A percentile compares a stretch with the other conserved stretches of the same genome.
Evolutionary conservation across 805 yeast genomes (phyloP).

Genomic region (Diddensiella santjacobensis): DNA sequence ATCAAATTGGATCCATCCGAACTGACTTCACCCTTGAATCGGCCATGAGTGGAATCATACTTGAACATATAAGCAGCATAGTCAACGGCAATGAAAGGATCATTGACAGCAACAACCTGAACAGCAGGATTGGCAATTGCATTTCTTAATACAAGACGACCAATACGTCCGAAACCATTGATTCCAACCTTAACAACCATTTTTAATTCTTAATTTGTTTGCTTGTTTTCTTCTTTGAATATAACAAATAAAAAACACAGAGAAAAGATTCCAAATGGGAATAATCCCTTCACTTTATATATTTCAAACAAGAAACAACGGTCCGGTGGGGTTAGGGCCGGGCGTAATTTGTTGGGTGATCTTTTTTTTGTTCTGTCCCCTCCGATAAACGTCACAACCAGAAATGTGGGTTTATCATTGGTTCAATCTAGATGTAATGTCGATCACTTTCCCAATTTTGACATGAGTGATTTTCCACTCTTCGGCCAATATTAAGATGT

Average conservation of each 20-base stretch:
- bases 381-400: too few relatives aligned
- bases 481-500: too few relatives aligned
- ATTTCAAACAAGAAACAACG: not conserved
- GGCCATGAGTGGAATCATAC: conserved; percentile 92
- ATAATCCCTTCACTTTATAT: too few relatives aligned
- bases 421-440: too few relatives aligned
- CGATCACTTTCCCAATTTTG: too few relatives aligned
- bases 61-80: conserved; percentile 95
- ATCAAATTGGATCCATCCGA: conserved; percentile 50
- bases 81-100: conserved; percentile 85
- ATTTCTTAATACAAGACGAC: conserved; percentile 81
- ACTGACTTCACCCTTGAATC: conserved; percentile 69
- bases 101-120: conserved; percentile 82
- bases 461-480: too few relatives aligned
- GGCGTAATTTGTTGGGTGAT: not conserved
- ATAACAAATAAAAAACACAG: too few relatives aligned
- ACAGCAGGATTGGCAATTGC: conserved; percentile 72
- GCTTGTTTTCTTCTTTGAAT: too few relatives aligned
- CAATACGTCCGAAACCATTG: conserved; percentile 94
- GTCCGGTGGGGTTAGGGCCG: not conserved
- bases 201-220: conserved; percentile 5
- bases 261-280: too few relatives aligned
- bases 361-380: not conserved
- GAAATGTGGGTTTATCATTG: too few relatives aligned
- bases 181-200: conserved; percentile 69